Base-by-base conservation (phyloP, 2,329 filamentous ascomycete genomes). In the Pseudogymnoascus sp. region DNA sequence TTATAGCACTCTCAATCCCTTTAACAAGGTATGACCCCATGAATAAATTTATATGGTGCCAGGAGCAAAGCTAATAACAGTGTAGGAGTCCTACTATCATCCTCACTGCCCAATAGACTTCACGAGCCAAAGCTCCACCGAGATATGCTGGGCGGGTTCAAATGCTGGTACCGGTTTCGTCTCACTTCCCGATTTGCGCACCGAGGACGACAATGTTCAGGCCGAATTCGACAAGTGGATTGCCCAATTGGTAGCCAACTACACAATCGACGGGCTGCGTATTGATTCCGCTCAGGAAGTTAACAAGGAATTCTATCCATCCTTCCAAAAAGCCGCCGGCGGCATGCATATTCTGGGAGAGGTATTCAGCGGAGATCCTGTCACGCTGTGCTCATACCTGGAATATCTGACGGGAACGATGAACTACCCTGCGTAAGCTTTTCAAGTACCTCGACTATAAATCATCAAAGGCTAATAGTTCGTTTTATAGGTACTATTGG, bases 51-150 rank as follows among this genome's bases (percentile, higher is more conserved):
- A 53, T 53, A 18, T 33, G 25, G 25, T 33, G 9, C n/a, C 28
- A 6, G 25, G 14, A 33, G 47, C 15, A 28, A 53, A 8, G 7
- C 25, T 62, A 53, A 33, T 53, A 4, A 12, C 12, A 18, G 6
- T 7, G 6, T 9, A 76, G 15, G 77, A 76, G 22, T 85, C 85
- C 66, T 89, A 82, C 72, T 85, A 89, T 68, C 47, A 78, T 1
- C 81, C 79, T 67, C 89, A 86, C 71, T 67, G 68, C 2, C 76
- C 83, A 59, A 77, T 78, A 62, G 69, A 86, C 70, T 86, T 84
- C 72, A 68, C 71, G 37, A 72, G 85, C 68, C 75, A 82, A 64
- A 75, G 70, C 1, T 75, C 71, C 18, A 69, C 71, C 2, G 69
- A 64, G 59, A 60, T 59, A 20, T 81, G 81, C 70, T 82, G 80